Conservation (phyloP, 2,329 filamentous ascomycete species). For the Aureobasidium namibiae region DNA sequence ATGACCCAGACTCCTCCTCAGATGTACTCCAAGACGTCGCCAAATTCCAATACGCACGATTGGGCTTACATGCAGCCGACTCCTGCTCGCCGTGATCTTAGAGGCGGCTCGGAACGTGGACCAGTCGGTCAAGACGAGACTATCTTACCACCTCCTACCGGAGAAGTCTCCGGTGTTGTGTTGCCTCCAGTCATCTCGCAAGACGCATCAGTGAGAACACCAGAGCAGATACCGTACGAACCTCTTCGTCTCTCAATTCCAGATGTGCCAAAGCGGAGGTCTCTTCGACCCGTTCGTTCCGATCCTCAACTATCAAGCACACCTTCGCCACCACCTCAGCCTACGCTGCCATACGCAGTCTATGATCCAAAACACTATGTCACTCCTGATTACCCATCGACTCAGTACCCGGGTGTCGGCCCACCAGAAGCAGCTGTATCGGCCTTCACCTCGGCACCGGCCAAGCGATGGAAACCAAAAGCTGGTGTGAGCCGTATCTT, state of each 20-base stretch:
- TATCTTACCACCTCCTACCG: not conserved
- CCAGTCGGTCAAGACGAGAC: not conserved
- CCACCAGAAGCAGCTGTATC: not conserved
- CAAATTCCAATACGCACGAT: not conserved
- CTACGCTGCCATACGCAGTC: not conserved
- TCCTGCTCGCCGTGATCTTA: not conserved
- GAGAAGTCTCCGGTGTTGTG: not conserved
- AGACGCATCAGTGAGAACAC: conserved; percentile 2
- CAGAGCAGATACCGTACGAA: not conserved
- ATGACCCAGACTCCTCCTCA: conserved; percentile 9
- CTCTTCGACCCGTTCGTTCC: not conserved
- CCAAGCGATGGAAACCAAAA: conserved; percentile 3
- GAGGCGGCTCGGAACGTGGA: not conserved
- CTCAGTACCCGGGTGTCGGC: not conserved
- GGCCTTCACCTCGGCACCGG: not conserved
- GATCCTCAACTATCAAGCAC: not conserved
- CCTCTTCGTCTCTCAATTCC: not conserved
- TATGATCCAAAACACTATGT: conserved; percentile 1
- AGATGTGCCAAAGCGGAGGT: not conserved
- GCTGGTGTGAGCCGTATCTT: conserved; percentile 8
- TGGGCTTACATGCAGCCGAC: not conserved
- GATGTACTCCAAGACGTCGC: not conserved
- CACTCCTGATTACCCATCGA: not conserved
- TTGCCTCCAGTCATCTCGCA: not conserved
- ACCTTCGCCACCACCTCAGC: not conserved